These are phyloP conservation scores for Aurantiochytrium sp. DNA, from an alignment of 108 stramenopile species.

Conservation along the genomic window DNA sequence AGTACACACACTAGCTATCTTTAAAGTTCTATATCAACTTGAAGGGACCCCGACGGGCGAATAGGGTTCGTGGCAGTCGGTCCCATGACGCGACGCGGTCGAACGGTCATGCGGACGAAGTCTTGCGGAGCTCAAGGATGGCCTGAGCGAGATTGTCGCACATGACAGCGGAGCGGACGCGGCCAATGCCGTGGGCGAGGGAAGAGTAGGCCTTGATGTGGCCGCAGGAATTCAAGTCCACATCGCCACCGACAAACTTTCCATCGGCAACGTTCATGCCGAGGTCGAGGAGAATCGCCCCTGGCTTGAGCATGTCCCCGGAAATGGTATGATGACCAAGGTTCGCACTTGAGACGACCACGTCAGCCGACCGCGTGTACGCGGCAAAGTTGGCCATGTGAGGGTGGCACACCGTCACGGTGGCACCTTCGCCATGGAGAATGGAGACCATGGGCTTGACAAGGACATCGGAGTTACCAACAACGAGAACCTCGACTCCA, in stretches of 20 bases:
- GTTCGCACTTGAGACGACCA: neutral
- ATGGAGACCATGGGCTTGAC: neutral
- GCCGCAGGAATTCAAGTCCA: neutral
- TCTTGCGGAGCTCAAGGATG: neutral
- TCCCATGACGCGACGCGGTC: no score
- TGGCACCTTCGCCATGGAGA: neutral
- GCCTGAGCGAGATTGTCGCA: neutral
- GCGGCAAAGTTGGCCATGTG: neutral
- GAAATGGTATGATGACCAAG: neutral
- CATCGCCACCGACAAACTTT: neutral
- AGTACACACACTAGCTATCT: no score
- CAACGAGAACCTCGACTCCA: neutral
- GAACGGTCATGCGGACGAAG: no score
- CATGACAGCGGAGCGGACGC: neutral
- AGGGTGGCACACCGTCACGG: neutral
- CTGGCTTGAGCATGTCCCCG: slow-evolving; percentile 12
- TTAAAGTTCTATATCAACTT: no score
- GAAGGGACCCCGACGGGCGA: no score
- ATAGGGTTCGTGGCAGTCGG: no score
- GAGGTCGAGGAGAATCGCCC: neutral
- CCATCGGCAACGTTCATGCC: neutral
- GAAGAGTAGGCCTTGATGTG: neutral
- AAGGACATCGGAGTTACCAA: slow-evolving; percentile 1
- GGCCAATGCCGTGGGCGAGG: neutral
- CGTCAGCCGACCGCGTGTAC: neutral